Base-by-base conservation (phyloP, 2,329 filamentous ascomycete genomes). In the Malbranchea zuffiana region DNA sequence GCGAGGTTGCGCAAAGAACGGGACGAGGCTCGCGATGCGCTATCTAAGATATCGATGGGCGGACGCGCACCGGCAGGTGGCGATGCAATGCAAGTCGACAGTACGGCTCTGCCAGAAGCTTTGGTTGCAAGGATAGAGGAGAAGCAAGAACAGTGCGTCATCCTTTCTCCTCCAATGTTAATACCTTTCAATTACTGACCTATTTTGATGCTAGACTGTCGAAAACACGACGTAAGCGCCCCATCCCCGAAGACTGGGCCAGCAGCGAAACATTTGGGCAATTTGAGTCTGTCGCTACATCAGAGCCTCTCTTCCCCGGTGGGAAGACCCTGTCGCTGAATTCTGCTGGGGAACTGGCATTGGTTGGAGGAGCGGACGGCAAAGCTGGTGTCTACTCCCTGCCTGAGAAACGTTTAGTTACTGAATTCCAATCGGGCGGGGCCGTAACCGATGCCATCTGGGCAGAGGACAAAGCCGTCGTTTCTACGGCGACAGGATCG, bases 51-150 rank as follows among this genome's bases (percentile, higher is more conserved):
- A 10, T 83, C 82, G 2, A 77, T 95, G 29, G 76, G 77, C 17
- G 65, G 64, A 30, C 63, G 39, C 60, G 59, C 44, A 60, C 62
- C 39, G 62, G 49, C 48, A 7, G 72, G 75, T 49, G 82, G 79
- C 18, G 90, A 96, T 57, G 80, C 80, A 12, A 98, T 98, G 90
- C 83, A 90, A 47, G 78, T 98, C 12, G 90, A 98, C 56, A 76
- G 72, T 37, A 76, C 86, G 50, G 75, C 74, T 16, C 67, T 98
- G 20, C 78, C 87, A 2, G 78, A 82, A 29, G 72, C 72, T 10
- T 66, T 95, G 32, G 67, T 75, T 13, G 73, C 73, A 37, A 78
- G 78, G 52, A 78, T 98, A 34, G 82, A 93, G 44, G 76, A 77
- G 57, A 82, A 82, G 51, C 83, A 94, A 55, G 71, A 81, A 57